Evolutionary conservation across 257 asterid genomes (phyloP).

Genomic region (Craterostigma plantagineum): DNA sequence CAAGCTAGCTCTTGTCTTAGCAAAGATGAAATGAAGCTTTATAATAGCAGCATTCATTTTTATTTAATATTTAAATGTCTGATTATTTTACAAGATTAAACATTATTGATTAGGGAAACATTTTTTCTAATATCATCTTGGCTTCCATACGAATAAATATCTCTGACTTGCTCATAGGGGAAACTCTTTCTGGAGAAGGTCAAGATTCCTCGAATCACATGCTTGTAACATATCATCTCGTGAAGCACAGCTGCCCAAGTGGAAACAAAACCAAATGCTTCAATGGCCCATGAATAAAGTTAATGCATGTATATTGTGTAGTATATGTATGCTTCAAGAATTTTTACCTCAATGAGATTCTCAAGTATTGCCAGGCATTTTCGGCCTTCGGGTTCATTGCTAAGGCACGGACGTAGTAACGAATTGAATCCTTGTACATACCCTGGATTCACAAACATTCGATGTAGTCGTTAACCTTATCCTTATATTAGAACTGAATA

Average conservation of each 20-base stretch:
- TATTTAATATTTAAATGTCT: too few relatives aligned
- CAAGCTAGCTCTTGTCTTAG: too few relatives aligned
- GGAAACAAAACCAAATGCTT: conserved; percentile 1
- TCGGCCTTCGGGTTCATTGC: conserved; percentile 97
- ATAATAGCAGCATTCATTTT: too few relatives aligned
- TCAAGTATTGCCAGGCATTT: conserved; percentile 94
- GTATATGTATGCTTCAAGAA: too few relatives aligned
- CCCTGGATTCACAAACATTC: conserved; percentile 25
- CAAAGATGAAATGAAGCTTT: too few relatives aligned
- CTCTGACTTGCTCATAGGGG: conserved; percentile 41
- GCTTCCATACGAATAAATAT: too few relatives aligned
- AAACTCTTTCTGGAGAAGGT: conserved; percentile 76
- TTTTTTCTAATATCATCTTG: too few relatives aligned
- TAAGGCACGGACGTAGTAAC: conserved; percentile 93
- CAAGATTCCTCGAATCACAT: conserved; percentile 84
- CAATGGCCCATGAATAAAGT: not conserved
- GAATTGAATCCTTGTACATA: conserved; percentile 87
- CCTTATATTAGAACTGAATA: too few relatives aligned
- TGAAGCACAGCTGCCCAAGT: conserved; percentile 60
- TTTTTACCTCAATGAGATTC: conserved; percentile 76
- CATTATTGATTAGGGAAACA: too few relatives aligned
- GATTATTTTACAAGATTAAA: too few relatives aligned
- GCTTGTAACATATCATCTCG: conserved; percentile 88
- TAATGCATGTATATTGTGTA: conserved; percentile 1
- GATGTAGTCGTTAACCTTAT: too few relatives aligned